Percentiles rank a stretch among this genome's conserved stretches.
Conservation (phyloP, 169 alveolate genomes). For the Plasmodium malariae region DNA sequence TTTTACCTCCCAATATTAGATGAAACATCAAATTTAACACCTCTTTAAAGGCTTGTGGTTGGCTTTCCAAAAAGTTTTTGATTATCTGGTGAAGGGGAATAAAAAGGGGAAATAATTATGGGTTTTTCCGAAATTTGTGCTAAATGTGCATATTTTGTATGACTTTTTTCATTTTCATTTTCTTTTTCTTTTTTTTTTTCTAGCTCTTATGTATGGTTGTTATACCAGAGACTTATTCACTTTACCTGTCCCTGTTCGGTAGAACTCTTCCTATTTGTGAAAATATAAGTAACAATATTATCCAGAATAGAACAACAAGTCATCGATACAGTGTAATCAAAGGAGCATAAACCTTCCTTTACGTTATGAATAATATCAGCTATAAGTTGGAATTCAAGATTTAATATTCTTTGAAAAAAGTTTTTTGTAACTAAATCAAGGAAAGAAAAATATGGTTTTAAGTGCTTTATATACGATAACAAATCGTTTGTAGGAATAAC, state of each 20-base stretch:
- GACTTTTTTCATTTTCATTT: too few relatives aligned
- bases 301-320: constrained; percentile 83
- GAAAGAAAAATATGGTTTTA: constrained; percentile 91
- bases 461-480: constrained; percentile 87
- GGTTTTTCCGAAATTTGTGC: background rate
- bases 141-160: background rate
- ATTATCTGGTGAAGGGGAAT: constrained; percentile 78
- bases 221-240: too few relatives aligned
- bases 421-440: constrained; percentile 91
- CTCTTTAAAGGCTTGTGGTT: constrained; percentile 87
- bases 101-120: too few relatives aligned
- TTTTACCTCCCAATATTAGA: constrained; percentile 86
- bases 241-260: constrained; percentile 72
- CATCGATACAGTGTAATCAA: constrained; percentile 82
- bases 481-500: constrained; percentile 91
- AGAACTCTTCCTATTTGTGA: constrained; percentile 76
- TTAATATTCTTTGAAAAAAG: constrained; percentile 86
- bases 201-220: too few relatives aligned
- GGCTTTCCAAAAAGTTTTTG: constrained; percentile 85
- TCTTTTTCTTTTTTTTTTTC: too few relatives aligned
- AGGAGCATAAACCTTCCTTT: constrained; percentile 85
- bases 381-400: constrained; percentile 77
- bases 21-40: constrained; percentile 88
- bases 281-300: constrained; percentile 84
- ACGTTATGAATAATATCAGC: constrained; percentile 82